Conservation (phyloP, 306 rosid genomes). For the Pyrus betulifolia region DNA sequence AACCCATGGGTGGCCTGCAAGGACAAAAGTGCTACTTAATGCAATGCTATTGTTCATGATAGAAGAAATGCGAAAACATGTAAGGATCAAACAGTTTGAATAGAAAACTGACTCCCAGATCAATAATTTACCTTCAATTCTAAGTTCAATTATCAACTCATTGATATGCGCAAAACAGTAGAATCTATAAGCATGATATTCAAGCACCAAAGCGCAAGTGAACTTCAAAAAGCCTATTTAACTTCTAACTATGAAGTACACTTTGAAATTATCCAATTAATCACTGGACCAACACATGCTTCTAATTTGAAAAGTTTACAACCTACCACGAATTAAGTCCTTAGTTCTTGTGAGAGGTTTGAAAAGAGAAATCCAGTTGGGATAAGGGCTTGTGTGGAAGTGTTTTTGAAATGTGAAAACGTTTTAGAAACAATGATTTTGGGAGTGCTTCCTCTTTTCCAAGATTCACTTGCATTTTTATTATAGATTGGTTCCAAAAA, state of each 20-base stretch:
- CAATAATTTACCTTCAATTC: not conserved
- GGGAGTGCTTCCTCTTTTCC: no score
- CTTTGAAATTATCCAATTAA: not conserved
- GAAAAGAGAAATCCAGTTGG: not conserved
- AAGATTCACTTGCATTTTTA: no score
- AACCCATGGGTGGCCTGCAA: slow-evolving; percentile 92
- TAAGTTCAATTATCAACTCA: not conserved
- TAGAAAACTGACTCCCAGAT: not conserved
- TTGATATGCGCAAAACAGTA: not conserved
- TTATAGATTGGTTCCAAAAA: no score
- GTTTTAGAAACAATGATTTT: no score
- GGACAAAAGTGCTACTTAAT: slow-evolving; percentile 16
- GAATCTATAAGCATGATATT: not conserved
- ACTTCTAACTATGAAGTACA: not conserved
- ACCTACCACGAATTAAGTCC: not conserved
- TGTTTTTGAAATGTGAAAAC: no score
- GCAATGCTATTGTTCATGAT: slow-evolving; percentile 2
- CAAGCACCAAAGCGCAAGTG: not conserved
- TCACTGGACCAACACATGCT: not conserved
- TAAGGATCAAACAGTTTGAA: not conserved
- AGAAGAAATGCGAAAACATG: slow-evolving; percentile 5
- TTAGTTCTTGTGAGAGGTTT: not conserved
- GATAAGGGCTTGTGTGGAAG: no score
- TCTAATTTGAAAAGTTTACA: not conserved
- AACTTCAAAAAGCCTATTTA: not conserved